phyloP scores from a whole-genome alignment of 495 filamentous ascomycete genomes.

The Penicillium coprophilum region DNA sequence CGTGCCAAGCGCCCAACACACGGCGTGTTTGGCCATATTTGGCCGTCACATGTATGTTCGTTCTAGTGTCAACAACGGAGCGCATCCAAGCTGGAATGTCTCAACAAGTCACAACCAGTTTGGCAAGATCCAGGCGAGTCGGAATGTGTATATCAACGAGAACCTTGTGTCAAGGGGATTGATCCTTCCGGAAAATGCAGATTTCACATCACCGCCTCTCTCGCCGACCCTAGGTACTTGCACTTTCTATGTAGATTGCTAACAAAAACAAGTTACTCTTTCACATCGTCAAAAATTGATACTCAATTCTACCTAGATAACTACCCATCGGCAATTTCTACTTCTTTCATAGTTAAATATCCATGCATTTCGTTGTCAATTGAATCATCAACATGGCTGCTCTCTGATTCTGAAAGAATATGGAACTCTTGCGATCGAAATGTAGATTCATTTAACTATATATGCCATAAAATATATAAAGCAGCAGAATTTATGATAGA shows the following conservation, averaged over 20 bases:
- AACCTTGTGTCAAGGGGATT: no score
- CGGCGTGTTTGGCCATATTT: conserved; percentile 1
- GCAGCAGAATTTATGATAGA: conserved; percentile 1
- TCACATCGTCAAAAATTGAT: no score
- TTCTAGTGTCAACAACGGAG: neutral
- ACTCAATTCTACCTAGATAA: no score
- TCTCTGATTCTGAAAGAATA: conserved; percentile 1
- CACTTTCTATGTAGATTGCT: no score
- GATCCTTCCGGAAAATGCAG: no score
- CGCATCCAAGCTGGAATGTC: neutral
- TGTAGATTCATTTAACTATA: neutral
- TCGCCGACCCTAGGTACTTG: no score
- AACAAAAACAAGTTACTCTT: no score
- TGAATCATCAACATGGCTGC: no score
- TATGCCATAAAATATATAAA: conserved; percentile 1
- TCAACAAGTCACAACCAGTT: neutral
- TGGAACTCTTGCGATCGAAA: neutral
- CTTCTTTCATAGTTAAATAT: neutral
- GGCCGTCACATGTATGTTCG: neutral
- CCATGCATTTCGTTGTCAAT: no score
- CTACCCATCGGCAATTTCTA: no score
- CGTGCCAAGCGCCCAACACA: no score
- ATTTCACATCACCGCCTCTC: no score
- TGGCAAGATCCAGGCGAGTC: neutral
- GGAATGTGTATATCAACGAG: neutral